Conservation (phyloP, 2,329 filamentous ascomycete species). For the Fusarium mangiferae region DNA sequence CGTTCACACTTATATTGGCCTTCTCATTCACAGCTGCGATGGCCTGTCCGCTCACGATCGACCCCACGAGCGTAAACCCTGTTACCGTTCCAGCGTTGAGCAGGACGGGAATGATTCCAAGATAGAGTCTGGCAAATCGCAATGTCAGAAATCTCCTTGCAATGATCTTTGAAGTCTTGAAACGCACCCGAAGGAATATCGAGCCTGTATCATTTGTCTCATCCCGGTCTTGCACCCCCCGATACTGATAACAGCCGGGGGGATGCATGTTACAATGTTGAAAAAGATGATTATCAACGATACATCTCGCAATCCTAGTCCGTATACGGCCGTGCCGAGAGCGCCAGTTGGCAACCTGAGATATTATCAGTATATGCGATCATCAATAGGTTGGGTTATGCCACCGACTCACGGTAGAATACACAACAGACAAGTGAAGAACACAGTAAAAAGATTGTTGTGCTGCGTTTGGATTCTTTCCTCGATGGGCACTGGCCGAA, state of each 20-base stretch:
- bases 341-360: slow-evolving; percentile 66
- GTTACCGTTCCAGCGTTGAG: slow-evolving; percentile 67
- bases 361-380: slow-evolving; percentile 5
- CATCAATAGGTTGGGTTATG: not conserved
- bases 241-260: slow-evolving; percentile 65
- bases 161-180: not conserved
- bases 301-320: slow-evolving; percentile 64
- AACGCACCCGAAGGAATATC: slow-evolving; percentile 65
- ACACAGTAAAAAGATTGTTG: slow-evolving; percentile 68
- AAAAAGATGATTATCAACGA: slow-evolving; percentile 70
- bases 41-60: slow-evolving; percentile 65
- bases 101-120: slow-evolving; percentile 62
- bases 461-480: slow-evolving; percentile 64
- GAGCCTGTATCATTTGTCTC: slow-evolving; percentile 69
- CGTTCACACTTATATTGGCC: slow-evolving; percentile 58
- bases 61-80: slow-evolving; percentile 67
- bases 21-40: slow-evolving; percentile 58
- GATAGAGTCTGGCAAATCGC: slow-evolving; percentile 52
- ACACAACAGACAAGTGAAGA: slow-evolving; percentile 67
- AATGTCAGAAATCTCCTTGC: slow-evolving; percentile 6
- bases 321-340: slow-evolving; percentile 64
- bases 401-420: slow-evolving; percentile 62
- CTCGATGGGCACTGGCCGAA: slow-evolving; percentile 65
- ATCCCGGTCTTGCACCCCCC: slow-evolving; percentile 66
- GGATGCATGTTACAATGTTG: slow-evolving; percentile 61